These are phyloP conservation scores for Thielaviopsis ethacetica DNA, from an alignment of 2,329 filamentous ascomycete genomes.

Conservation along the genomic window DNA sequence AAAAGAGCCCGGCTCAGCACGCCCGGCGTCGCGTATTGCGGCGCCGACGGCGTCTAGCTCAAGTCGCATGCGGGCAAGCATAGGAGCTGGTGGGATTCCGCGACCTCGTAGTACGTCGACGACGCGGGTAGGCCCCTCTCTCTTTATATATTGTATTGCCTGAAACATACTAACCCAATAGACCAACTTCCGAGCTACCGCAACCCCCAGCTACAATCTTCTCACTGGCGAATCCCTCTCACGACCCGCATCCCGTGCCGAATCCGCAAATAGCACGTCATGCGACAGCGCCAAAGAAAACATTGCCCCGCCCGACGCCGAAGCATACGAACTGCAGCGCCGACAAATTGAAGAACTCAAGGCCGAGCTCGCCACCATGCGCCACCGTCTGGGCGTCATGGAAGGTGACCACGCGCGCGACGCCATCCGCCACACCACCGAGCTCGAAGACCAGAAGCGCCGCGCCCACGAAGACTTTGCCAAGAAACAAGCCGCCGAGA, in stretches of 20 bases:
- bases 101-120: constrained; percentile 5
- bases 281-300: constrained; percentile 45
- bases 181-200: constrained; percentile 7
- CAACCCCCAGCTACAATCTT: constrained; percentile 37
- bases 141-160: too few species aligned
- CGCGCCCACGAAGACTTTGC: constrained; percentile 79
- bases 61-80: constrained; percentile 7
- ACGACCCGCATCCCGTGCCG: constrained; percentile 25
- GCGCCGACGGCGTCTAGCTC: constrained; percentile 3
- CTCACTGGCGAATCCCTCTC: constrained; percentile 30
- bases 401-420: constrained; percentile 78
- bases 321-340: constrained; percentile 40
- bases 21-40: constrained; percentile 10
- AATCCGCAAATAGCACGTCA: constrained; percentile 30
- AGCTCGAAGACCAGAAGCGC: constrained; percentile 62
- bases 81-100: constrained; percentile 6
- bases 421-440: constrained; percentile 63
- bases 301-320: constrained; percentile 39
- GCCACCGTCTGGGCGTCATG: constrained; percentile 72
- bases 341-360: constrained; percentile 60
- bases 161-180: not conserved
- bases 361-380: constrained; percentile 73
- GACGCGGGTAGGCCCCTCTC: constrained; percentile 1
- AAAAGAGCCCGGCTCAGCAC: constrained; percentile 9
- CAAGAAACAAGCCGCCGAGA: constrained; percentile 41